Evolutionary conservation across 139 green algal species (phyloP).

Genomic region (Asterochloris erici): DNA sequence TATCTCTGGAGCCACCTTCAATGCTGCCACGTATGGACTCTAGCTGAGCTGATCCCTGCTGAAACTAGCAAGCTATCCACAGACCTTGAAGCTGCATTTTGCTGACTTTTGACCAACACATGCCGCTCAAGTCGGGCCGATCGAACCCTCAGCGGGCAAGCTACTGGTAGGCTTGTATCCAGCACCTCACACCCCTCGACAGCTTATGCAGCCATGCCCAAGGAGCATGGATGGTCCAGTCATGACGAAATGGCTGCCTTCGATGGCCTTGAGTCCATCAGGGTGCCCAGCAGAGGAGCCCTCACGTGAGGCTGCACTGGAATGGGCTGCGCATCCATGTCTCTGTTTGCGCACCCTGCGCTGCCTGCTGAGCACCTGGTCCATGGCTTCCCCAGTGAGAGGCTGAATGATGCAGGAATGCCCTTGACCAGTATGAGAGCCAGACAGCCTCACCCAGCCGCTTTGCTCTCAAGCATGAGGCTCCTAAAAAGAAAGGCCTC

Average conservation of each 20-base stretch:
- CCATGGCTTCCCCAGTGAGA: background rate
- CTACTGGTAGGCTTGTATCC: too few relatives aligned
- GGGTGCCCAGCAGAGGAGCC: conserved; percentile 9
- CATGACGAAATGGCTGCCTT: conserved; percentile 12
- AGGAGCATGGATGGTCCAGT: background rate
- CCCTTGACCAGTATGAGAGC: background rate
- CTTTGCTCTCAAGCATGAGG: background rate
- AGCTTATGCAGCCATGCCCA: background rate
- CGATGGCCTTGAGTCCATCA: conserved; percentile 1
- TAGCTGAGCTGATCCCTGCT: too few relatives aligned
- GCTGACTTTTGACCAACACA: too few relatives aligned
- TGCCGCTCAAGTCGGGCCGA: too few relatives aligned
- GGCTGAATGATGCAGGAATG: background rate
- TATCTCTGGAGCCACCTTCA: conserved; percentile 46
- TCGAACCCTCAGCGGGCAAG: too few relatives aligned
- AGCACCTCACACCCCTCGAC: too few relatives aligned
- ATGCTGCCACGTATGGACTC: background rate
- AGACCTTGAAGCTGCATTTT: too few relatives aligned
- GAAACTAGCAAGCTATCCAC: too few relatives aligned
- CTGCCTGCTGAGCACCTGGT: background rate
- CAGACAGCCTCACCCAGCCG: background rate
- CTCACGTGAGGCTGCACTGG: background rate
- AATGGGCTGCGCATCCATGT: background rate
- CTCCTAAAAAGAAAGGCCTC: background rate
- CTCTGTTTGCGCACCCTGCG: background rate